phyloP scores from a whole-genome alignment of 345 rosid species.

The Euphorbia lathyris region DNA sequence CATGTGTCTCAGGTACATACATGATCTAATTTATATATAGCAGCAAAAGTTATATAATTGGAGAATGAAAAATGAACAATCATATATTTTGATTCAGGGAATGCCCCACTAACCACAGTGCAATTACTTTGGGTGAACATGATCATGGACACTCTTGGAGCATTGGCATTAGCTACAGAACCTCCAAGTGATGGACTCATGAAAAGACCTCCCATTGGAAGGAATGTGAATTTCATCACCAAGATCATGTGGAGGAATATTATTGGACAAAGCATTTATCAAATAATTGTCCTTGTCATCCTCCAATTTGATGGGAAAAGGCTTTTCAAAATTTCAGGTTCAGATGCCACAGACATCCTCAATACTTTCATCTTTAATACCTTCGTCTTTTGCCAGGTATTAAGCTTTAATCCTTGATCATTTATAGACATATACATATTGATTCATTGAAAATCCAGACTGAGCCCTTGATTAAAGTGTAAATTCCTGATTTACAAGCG shows the following conservation, averaged over 20 bases:
- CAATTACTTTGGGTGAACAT: conserved; percentile 87
- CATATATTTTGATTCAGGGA: conserved; percentile 34
- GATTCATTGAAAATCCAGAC: no score
- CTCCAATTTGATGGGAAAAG: conserved; percentile 55
- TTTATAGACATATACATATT: no score
- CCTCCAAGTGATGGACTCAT: conserved; percentile 73
- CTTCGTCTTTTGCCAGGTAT: conserved; percentile 77
- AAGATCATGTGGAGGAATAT: conserved; percentile 80
- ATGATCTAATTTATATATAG: no score
- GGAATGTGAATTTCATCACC: conserved; percentile 55
- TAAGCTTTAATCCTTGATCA: no score
- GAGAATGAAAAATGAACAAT: conserved; percentile 2
- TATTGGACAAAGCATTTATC: conserved; percentile 69
- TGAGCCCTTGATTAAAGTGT: no score
- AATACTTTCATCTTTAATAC: conserved; percentile 71
- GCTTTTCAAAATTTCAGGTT: conserved; percentile 47
- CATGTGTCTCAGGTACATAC: conserved; percentile 59
- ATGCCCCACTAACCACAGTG: conserved; percentile 78
- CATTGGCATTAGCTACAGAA: conserved; percentile 74
- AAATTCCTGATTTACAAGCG: no score
- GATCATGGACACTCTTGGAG: conserved; percentile 92
- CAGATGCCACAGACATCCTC: conserved; percentile 48
- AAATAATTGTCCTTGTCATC: conserved; percentile 47
- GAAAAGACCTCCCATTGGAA: conserved; percentile 62
- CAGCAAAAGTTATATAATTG: no score